Base-by-base conservation (phyloP, 164 flowering plant species). In the Vitis amurensis region DNA sequence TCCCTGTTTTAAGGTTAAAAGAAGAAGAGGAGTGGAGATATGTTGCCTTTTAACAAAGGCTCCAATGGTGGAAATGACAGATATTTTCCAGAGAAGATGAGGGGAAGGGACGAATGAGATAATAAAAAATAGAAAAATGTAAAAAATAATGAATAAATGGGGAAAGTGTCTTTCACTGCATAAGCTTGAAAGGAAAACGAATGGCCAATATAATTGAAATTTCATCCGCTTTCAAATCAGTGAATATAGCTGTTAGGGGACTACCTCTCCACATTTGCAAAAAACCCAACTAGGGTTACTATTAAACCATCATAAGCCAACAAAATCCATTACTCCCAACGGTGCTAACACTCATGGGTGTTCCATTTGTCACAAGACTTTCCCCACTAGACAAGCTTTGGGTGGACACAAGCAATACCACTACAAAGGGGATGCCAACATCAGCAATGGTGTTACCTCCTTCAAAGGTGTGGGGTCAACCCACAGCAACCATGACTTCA, bases 371-470 rank as follows among this genome's bases (percentile, higher is more conserved):
- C 85, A 84, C 81, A 85, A 73, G 83, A 23, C 71, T 17, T 87
- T 87, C 62, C 84, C 89, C 2, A 84, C 88, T 19, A 89, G 91
- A 5, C 91, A 87, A 74, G 91, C 91, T 17, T 66, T 87, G 67
- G 91, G 91, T 19, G 91, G 91, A 0, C 91, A 88, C 85, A 88
- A 88, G 76, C 78, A 89, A 8, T 71, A 89, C 58, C 91, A 87
- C 88, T 87, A 87, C 78, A 89, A 87, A 3, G 91, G 91, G 60
- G 79, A 68, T 11, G 44, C 13, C 49, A 37, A 69, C 8, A 55
- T 29, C 14, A 55, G 48, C 11, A 57, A 14, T 19, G 52, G 37
- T 15, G 29, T 10, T 17, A 14, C 61, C 48, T 15, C 56, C 2
- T 16, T 14, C 23, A 19, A 19, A 19, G 23, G 23, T 19, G 23